Evolutionary conservation across 257 asterid species (phyloP).

Genomic region (Nicotiana tomentosiformis): DNA sequence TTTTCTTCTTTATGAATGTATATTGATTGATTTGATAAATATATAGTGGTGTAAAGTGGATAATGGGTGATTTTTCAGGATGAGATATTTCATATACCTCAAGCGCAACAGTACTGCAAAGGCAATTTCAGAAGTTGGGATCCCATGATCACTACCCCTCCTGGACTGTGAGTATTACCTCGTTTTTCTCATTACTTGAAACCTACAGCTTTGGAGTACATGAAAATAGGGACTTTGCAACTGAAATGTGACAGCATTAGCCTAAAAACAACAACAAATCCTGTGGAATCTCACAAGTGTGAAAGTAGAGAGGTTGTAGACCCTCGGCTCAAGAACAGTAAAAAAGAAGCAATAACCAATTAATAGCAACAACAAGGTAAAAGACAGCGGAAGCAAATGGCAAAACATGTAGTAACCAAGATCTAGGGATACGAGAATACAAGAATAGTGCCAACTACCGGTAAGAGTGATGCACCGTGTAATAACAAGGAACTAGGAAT

Average conservation of each 20-base stretch:
- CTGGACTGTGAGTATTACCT: constrained; percentile 70
- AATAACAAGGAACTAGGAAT: too few relatives aligned
- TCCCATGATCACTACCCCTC: constrained; percentile 98
- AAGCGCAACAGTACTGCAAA: constrained; percentile 74
- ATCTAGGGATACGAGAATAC: too few relatives aligned
- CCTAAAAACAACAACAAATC: too few relatives aligned
- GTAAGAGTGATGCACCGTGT: too few relatives aligned
- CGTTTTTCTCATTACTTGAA: background rate
- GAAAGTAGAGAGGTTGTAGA: too few relatives aligned
- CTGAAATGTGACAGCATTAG: background rate
- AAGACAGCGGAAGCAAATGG: too few relatives aligned
- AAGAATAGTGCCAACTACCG: too few relatives aligned
- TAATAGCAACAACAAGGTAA: too few relatives aligned
- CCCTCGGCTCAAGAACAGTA: too few relatives aligned
- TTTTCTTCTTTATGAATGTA: background rate
- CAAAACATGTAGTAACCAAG: too few relatives aligned
- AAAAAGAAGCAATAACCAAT: too few relatives aligned
- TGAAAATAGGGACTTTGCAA: background rate
- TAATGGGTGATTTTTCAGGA: constrained; percentile 45
- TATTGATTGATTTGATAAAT: background rate
- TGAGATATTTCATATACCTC: constrained; percentile 92
- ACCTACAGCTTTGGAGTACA: background rate
- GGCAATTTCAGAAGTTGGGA: constrained; percentile 89
- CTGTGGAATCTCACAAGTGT: too few relatives aligned
- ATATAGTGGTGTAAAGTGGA: constrained; percentile 3